phyloP scores from a whole-genome alignment of 2,329 filamentous ascomycete species.

The Cryphonectria carpinicola region DNA sequence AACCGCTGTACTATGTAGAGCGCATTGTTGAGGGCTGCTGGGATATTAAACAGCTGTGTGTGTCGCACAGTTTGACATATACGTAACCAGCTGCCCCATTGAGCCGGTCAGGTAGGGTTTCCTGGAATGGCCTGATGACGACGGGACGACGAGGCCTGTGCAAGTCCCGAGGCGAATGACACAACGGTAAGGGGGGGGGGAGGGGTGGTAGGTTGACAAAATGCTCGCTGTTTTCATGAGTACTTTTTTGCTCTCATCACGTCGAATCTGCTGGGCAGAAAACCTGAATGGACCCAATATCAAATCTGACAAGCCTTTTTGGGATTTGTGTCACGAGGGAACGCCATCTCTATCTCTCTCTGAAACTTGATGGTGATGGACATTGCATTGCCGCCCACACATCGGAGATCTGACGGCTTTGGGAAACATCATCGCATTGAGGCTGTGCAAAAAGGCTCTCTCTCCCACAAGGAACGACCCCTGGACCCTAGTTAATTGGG shows the following conservation, averaged over 20 bases:
- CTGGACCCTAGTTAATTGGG: background rate
- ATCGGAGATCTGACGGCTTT: slow-evolving; percentile 29
- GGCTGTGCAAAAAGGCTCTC: slow-evolving; percentile 26
- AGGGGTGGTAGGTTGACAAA: background rate
- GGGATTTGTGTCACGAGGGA: slow-evolving; percentile 24
- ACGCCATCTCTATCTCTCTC: slow-evolving; percentile 20
- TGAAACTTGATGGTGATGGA: slow-evolving; percentile 27
- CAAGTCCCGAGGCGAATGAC: background rate
- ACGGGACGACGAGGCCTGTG: slow-evolving; percentile 8
- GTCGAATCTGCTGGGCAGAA: background rate
- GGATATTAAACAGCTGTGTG: slow-evolving; percentile 6
- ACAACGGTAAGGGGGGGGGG: background rate
- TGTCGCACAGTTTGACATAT: slow-evolving; percentile 5
- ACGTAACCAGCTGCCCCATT: background rate
- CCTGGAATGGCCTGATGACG: slow-evolving; percentile 12
- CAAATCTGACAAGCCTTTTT: background rate
- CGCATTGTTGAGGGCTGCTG: slow-evolving; percentile 17
- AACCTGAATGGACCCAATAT: background rate
- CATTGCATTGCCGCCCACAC: slow-evolving; percentile 28
- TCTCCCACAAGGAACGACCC: background rate
- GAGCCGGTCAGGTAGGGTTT: background rate
- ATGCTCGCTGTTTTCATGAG: background rate
- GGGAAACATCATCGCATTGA: slow-evolving; percentile 26
- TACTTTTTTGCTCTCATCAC: background rate
- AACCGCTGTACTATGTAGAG: slow-evolving; percentile 12